Evolutionary conservation across 306 rosid species (phyloP), one percentile per base, ranked within the genome.

Genomic region (Inga oerstediana): DNA sequence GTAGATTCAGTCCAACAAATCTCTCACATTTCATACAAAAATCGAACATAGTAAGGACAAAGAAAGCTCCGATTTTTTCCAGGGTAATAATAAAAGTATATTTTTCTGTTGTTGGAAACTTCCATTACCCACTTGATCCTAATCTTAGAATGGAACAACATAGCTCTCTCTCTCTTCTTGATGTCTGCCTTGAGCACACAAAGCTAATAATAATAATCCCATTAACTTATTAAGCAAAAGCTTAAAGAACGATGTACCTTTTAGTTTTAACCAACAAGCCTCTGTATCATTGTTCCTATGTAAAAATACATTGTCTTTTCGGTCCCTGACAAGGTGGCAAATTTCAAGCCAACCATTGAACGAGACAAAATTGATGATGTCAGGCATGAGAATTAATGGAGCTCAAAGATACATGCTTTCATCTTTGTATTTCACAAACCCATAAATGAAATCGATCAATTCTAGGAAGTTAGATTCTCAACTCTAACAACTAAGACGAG

Each of bases 391-490:
- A 74, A 75, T 56, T 19, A 71, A 16, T 59, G 70, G 52, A 48
- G 45, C 24, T 76, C 58, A 59, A 37, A 67, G 43, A 67, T 22
- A 49, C 58, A 43, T 22, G 34, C n/a, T 45, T 10, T 13, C n/a
- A 17, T 72, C 76, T 24, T 72, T 44, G 76, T 45, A 45, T 45
- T 72, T 45, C 76, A 45, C 76, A 22, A 16, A 7, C 39, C 76
- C 41, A 22, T 46, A 12, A 72, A 45, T 22, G 6, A 45, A 12
- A 58, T 46, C 88, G 90, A 85, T 88, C 87, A 17, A 24, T 80
- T 58, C 90, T 37, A 88, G 85, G 85, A 34, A 3, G 62, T 68
- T 79, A 64, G 43, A n/a, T 70, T 77, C 68, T 79, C 54, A 81
- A 16, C 67, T 67, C 52, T 17, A 61, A 78, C 59, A 49, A 75